Evolutionary conservation across 495 filamentous ascomycete species (phyloP).

Genomic region (Neurospora sp.): DNA sequence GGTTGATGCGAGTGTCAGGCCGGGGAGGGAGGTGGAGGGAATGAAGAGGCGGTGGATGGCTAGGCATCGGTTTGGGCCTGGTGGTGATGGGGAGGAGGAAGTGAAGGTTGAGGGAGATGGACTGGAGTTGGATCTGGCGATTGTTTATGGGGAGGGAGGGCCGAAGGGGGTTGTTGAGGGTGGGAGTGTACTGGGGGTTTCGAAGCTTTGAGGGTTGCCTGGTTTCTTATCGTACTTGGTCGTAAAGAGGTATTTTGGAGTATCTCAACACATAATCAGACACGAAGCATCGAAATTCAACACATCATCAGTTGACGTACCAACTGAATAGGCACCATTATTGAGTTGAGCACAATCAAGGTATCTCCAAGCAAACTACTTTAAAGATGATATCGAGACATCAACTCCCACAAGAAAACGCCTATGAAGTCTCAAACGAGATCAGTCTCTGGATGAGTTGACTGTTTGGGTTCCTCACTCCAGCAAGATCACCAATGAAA

Average conservation of each 20-base stretch:
- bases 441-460: not conserved
- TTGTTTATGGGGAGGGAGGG: slow-evolving; percentile 11
- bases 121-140: slow-evolving; percentile 14
- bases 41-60: slow-evolving; percentile 22
- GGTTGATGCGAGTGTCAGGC: slow-evolving; percentile 18
- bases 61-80: slow-evolving; percentile 18
- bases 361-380: not conserved
- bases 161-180: not conserved
- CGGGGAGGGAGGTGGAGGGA: slow-evolving; percentile 15
- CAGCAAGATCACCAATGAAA: not conserved
- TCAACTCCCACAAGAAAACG: not conserved
- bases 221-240: not conserved
- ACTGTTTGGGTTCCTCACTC: not conserved
- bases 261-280: not conserved
- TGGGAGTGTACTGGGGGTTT: not conserved
- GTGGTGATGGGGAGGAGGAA: not conserved
- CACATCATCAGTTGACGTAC: not conserved
- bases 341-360: not conserved
- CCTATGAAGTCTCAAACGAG: not conserved
- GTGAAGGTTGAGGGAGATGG: not conserved
- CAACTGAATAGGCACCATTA: not conserved
- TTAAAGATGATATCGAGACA: not conserved
- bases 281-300: not conserved
- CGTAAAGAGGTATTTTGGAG: too few relatives aligned
- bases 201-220: slow-evolving; percentile 1